phyloP scores from a whole-genome alignment of 129 eudicot species.

The Gnaphalium uliginosum region DNA sequence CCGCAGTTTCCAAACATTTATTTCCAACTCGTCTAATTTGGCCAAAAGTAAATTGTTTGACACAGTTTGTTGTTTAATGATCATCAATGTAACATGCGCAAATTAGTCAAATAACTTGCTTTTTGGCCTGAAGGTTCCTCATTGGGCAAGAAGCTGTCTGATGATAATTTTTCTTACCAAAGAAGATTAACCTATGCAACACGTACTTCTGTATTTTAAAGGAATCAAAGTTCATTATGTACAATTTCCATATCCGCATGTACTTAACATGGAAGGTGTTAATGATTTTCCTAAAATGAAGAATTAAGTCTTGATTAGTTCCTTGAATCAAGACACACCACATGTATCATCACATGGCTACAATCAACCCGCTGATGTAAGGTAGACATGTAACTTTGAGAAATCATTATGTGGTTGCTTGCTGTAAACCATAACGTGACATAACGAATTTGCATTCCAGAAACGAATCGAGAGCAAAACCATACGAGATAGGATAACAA shows the following conservation, averaged over 20 bases:
- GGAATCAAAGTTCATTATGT: too few species aligned
- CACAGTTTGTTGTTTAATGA: neutral
- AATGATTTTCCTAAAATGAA: neutral
- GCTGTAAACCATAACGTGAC: neutral
- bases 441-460: too few species aligned
- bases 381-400: neutral
- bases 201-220: neutral
- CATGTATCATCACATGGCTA: neutral
- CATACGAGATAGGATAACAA: too few species aligned
- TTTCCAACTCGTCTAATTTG: neutral
- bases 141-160: neutral
- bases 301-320: neutral
- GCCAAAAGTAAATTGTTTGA: neutral
- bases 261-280: neutral
- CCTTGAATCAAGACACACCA: neutral
- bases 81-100: neutral
- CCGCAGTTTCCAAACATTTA: neutral
- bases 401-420: neutral
- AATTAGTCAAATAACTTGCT: neutral
- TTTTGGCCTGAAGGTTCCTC: neutral
- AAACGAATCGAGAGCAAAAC: too few species aligned
- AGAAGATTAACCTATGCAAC: neutral
- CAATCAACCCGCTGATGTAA: neutral
- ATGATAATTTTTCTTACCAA: neutral
- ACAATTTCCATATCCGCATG: neutral